A percentile compares a stretch with the other conserved stretches of the same genome.
Evolutionary conservation across 2,329 filamentous ascomycete species (phyloP).

Genomic region (Colletotrichum lindemuthianum): DNA sequence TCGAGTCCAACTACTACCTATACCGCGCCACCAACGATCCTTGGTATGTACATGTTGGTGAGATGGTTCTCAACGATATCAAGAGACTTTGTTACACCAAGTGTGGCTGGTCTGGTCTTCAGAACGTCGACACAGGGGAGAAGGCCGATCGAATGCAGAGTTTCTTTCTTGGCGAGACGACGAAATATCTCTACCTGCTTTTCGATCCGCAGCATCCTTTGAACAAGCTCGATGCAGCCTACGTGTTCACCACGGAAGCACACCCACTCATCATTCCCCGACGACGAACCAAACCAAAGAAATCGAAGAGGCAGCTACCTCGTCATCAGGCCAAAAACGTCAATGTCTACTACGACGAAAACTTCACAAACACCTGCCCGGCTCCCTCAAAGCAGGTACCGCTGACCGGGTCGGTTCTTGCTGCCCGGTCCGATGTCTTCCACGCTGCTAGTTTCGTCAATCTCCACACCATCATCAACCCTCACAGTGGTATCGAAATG

Average conservation of each 20-base stretch:
- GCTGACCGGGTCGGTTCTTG: constrained; percentile 81
- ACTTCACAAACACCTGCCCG: constrained; percentile 73
- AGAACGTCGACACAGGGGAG: constrained; percentile 84
- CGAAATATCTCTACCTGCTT: constrained; percentile 93
- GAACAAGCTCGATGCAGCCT: constrained; percentile 86
- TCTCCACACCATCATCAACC: constrained; percentile 78
- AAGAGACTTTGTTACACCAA: constrained; percentile 86
- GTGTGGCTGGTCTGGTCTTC: constrained; percentile 93
- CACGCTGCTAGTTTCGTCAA: constrained; percentile 88
- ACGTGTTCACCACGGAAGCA: constrained; percentile 95
- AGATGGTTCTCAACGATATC: constrained; percentile 94
- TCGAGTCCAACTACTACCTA: constrained; percentile 96
- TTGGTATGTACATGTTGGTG: constrained; percentile 95
- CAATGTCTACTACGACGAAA: constrained; percentile 52
- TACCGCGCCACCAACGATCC: constrained; percentile 93
- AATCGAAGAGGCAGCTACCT: constrained; percentile 35
- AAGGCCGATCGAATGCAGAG: constrained; percentile 97
- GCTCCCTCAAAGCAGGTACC: constrained; percentile 66
- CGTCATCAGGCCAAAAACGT: constrained; percentile 37
- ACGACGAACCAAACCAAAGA: constrained; percentile 40
- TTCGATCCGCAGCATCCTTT: constrained; percentile 88
- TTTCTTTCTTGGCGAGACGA: constrained; percentile 96
- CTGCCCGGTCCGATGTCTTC: constrained; percentile 83
- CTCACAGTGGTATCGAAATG: constrained; percentile 58
- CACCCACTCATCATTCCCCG: constrained; percentile 89